These are phyloP conservation scores for Fusarium robinianum DNA, from an alignment of 2,329 filamentous ascomycete species.

Conservation along the genomic window DNA sequence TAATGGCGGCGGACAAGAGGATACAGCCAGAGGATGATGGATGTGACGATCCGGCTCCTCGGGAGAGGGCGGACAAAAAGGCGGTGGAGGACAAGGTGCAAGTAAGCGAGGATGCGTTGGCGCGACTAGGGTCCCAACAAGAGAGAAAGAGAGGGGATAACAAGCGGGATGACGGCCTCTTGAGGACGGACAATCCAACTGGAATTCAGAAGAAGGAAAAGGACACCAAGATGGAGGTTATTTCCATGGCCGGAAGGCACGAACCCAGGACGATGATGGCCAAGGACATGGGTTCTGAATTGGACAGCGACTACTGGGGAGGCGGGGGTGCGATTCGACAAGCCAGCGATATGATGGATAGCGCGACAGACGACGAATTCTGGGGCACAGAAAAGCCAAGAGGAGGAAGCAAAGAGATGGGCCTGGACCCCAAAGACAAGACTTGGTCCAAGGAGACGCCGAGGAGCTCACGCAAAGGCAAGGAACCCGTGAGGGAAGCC, in stretches of 20 bases:
- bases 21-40: slow-evolving; percentile 47
- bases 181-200: neutral
- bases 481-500: slow-evolving; percentile 3
- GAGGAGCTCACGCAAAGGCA: slow-evolving; percentile 3
- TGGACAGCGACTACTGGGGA: slow-evolving; percentile 40
- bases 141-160: slow-evolving; percentile 6
- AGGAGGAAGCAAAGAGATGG: slow-evolving; percentile 7
- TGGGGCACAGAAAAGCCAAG: slow-evolving; percentile 34
- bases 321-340: slow-evolving; percentile 8
- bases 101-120: slow-evolving; percentile 6
- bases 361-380: slow-evolving; percentile 30
- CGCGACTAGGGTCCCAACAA: slow-evolving; percentile 2
- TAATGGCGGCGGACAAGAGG: slow-evolving; percentile 46
- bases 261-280: neutral
- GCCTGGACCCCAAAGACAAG: slow-evolving; percentile 12
- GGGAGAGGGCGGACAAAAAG: no score
- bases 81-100: slow-evolving; percentile 31
- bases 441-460: neutral
- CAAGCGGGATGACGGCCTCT: neutral
- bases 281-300: neutral
- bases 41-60: slow-evolving; percentile 53
- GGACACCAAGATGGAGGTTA: neutral
- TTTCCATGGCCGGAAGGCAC: no score
- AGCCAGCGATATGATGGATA: neutral
- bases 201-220: slow-evolving; percentile 1